Conservation (phyloP, 495 filamentous ascomycete species). For the Penicillium antarcticum region DNA sequence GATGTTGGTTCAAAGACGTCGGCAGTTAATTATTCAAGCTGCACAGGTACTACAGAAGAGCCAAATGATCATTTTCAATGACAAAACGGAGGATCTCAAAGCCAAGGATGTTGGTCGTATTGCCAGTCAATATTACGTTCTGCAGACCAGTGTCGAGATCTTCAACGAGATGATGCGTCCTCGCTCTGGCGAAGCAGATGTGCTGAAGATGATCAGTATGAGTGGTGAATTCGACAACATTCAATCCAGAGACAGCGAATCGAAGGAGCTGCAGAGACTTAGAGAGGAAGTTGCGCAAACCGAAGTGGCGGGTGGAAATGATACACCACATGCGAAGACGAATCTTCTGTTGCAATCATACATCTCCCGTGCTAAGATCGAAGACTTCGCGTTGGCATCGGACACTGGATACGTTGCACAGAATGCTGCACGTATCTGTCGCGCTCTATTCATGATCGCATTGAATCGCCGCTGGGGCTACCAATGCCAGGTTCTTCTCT, state of each 20-base stretch:
- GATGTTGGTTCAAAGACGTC: constrained; percentile 72
- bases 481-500: constrained; percentile 84
- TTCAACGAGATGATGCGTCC: constrained; percentile 92
- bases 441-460: constrained; percentile 95
- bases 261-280: constrained; percentile 68
- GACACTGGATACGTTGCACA: constrained; percentile 94
- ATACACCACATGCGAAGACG: constrained; percentile 82
- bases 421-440: constrained; percentile 89
- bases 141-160: constrained; percentile 87
- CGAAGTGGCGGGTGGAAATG: constrained; percentile 69
- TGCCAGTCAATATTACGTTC: constrained; percentile 94
- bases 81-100: constrained; percentile 81
- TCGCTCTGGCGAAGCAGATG: constrained; percentile 77
- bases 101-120: constrained; percentile 95
- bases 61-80: constrained; percentile 99
- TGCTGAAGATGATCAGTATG: constrained; percentile 91
- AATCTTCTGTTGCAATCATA: constrained; percentile 94
- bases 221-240: constrained; percentile 98
- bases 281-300: constrained; percentile 64
- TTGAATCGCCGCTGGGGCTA: constrained; percentile 92
- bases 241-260: constrained; percentile 82
- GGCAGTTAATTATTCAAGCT: constrained; percentile 81
- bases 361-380: constrained; percentile 82
- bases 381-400: constrained; percentile 89
- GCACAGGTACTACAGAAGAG: constrained; percentile 80